These are phyloP conservation scores for Cucumis sativus DNA, from an alignment of 306 rosid species.

Conservation along the genomic window DNA sequence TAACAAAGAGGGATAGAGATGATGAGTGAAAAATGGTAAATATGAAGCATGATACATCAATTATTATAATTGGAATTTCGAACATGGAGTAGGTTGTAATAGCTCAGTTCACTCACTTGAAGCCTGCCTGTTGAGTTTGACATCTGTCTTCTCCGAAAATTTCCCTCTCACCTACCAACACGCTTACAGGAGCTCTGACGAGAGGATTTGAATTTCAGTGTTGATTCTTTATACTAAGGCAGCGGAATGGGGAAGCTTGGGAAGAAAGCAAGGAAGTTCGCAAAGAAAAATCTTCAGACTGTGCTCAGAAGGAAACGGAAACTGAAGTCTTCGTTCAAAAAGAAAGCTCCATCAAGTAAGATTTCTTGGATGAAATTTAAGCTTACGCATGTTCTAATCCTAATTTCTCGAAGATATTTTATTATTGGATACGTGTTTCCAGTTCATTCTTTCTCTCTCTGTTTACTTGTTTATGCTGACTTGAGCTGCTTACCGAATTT, in stretches of 20 bases:
- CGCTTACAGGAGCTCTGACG: not conserved
- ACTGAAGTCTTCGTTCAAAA: conserved; percentile 59
- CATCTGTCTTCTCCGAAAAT: too few species aligned
- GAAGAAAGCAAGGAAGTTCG: conserved; percentile 88
- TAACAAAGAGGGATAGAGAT: too few species aligned
- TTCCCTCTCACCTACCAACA: not conserved
- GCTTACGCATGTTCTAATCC: not conserved
- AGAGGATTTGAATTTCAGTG: not conserved
- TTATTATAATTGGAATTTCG: too few species aligned
- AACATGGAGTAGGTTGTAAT: too few species aligned
- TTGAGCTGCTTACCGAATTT: not conserved
- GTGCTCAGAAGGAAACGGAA: conserved; percentile 60
- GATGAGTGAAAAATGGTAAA: too few species aligned
- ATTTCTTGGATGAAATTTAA: not conserved
- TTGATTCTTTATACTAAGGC: not conserved
- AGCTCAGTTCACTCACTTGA: too few species aligned
- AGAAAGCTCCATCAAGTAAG: conserved; percentile 71
- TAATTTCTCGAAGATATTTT: not conserved
- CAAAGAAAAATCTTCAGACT: conserved; percentile 80
- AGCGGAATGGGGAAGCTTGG: conserved; percentile 71
- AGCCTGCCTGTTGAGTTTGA: not conserved
- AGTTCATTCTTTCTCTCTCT: not conserved
- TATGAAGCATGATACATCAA: too few species aligned
- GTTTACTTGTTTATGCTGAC: not conserved
- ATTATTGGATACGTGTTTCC: not conserved